phyloP scores from a whole-genome alignment of 306 rosid genomes.

The Rosa persica region DNA sequence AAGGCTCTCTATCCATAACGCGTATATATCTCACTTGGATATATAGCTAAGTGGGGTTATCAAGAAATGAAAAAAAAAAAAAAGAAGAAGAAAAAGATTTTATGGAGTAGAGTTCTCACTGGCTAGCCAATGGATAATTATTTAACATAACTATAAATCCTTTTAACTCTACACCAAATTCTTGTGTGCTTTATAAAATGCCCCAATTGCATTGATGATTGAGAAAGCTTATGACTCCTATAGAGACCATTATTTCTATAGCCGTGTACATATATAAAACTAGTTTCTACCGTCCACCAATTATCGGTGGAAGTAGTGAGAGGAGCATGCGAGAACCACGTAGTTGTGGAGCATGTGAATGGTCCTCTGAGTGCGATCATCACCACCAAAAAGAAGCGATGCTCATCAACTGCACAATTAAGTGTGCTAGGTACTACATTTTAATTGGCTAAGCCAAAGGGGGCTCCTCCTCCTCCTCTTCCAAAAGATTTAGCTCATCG shows the following conservation, averaged over 20 bases:
- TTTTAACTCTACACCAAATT: not conserved
- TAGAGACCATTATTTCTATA: not conserved
- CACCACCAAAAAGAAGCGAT: conserved; percentile 27
- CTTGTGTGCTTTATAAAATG: not conserved
- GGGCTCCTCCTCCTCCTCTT: not conserved
- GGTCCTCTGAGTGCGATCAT: conserved; percentile 33
- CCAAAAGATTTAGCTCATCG: not conserved
- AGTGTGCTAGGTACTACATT: not conserved
- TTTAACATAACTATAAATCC: not conserved
- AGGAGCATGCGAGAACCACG: conserved; percentile 48
- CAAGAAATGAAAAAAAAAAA: not conserved
- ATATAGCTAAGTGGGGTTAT: not conserved
- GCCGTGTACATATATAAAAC: not conserved
- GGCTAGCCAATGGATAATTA: not conserved
- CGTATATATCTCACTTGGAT: not conserved
- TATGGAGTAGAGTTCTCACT: not conserved
- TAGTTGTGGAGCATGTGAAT: conserved; percentile 58
- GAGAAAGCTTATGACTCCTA: not conserved
- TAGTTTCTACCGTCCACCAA: conserved; percentile 44
- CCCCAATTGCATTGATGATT: not conserved
- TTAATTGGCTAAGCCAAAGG: not conserved
- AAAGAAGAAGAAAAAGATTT: not conserved
- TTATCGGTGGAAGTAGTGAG: conserved; percentile 51
- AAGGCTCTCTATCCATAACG: not conserved
- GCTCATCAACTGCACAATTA: not conserved